A percentile compares a stretch with the other conserved stretches of the same genome.
These are phyloP conservation scores for Forsythia viridissima DNA, from an alignment of 257 asterid species.

Conservation along the genomic window DNA sequence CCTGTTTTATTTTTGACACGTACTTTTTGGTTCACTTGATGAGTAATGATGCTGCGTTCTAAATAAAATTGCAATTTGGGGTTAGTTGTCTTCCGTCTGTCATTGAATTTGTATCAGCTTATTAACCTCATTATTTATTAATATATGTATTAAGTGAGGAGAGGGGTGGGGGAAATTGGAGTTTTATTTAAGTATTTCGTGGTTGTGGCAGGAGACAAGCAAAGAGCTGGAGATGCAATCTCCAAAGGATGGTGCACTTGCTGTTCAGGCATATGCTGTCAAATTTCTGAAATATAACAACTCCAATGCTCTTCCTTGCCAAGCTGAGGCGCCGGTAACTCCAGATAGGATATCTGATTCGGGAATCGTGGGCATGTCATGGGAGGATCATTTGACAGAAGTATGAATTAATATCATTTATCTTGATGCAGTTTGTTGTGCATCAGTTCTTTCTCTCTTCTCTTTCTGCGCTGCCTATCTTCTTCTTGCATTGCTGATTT, in stretches of 20 bases:
- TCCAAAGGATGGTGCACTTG: conserved; percentile 41
- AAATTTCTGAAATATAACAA: conserved; percentile 56
- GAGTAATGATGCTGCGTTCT: neutral
- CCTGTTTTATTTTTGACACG: neutral
- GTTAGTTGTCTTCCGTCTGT: neutral
- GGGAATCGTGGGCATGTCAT: conserved; percentile 51
- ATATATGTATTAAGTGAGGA: conserved; percentile 17
- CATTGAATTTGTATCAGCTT: conserved; percentile 6
- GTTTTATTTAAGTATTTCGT: conserved; percentile 16
- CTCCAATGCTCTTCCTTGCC: conserved; percentile 35
- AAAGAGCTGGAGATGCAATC: conserved; percentile 52
- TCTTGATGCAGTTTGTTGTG: conserved; percentile 22
- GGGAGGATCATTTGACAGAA: conserved; percentile 65
- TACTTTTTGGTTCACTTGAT: neutral
- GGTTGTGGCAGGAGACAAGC: conserved; percentile 55
- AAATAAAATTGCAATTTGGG: conserved; percentile 2
- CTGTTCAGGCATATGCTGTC: conserved; percentile 70
- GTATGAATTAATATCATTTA: conserved; percentile 41
- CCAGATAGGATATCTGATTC: conserved; percentile 62
- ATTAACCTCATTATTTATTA: conserved; percentile 2
- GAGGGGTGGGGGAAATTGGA: neutral
- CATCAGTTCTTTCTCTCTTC: neutral
- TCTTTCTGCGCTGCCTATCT: conserved; percentile 3
- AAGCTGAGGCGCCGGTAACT: conserved; percentile 60
- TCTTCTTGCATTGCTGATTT: conserved; percentile 3